Evolutionary conservation across 2,329 filamentous ascomycete species (phyloP).

Genomic region (Neonectria hederae): DNA sequence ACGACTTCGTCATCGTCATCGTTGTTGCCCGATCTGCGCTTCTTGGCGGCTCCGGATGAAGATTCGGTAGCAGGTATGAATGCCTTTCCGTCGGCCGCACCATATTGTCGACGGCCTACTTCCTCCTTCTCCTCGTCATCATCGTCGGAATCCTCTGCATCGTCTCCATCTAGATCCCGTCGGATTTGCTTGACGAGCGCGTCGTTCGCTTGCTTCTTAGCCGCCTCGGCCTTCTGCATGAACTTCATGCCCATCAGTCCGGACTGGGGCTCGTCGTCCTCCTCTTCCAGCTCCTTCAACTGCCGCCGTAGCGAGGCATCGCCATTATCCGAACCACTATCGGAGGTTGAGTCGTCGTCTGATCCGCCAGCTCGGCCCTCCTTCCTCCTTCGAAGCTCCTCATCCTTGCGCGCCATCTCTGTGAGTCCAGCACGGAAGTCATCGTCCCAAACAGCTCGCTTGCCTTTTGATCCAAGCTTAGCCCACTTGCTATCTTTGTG

Average conservation of each 20-base stretch:
- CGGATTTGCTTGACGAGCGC: constrained; percentile 75
- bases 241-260: constrained; percentile 88
- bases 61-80: constrained; percentile 46
- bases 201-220: constrained; percentile 82
- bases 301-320: constrained; percentile 60
- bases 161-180: constrained; percentile 74
- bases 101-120: constrained; percentile 77
- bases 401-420: constrained; percentile 83
- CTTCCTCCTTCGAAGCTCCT: constrained; percentile 82
- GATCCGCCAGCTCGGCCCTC: constrained; percentile 70
- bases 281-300: constrained; percentile 54
- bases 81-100: constrained; percentile 53
- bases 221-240: constrained; percentile 88
- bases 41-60: constrained; percentile 42
- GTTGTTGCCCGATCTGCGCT: constrained; percentile 41
- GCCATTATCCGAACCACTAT: constrained; percentile 67
- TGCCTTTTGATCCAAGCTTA: constrained; percentile 81
- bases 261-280: constrained; percentile 65
- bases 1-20: constrained; percentile 42
- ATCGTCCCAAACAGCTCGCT: constrained; percentile 87
- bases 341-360: constrained; percentile 63
- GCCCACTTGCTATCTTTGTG: constrained; percentile 94
- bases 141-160: constrained; percentile 60
- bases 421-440: constrained; percentile 80
- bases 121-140: constrained; percentile 63